These are phyloP conservation scores for Metschnikowia dekortorum DNA, from an alignment of 805 yeast species.

Conservation along the genomic window DNA sequence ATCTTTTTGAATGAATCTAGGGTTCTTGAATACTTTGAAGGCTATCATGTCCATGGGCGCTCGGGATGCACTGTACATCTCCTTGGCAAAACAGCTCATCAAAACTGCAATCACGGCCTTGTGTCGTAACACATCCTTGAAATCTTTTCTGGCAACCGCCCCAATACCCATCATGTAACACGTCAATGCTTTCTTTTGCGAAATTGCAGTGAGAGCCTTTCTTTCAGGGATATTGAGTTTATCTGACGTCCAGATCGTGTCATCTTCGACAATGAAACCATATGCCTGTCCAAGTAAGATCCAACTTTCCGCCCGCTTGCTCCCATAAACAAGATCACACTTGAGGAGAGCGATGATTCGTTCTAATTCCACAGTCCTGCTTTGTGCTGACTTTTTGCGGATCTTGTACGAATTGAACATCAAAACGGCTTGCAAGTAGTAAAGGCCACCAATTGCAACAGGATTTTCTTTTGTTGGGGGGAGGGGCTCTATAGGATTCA, in stretches of 20 bases:
- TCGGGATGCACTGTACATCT: conserved; percentile 54
- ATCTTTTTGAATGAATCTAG: conserved; percentile 27
- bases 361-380: conserved; percentile 77
- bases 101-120: conserved; percentile 39
- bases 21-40: conserved; percentile 39
- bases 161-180: conserved; percentile 74
- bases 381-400: conserved; percentile 73
- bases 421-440: conserved; percentile 63
- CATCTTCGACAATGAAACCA: conserved; percentile 79
- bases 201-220: conserved; percentile 53
- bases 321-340: conserved; percentile 62
- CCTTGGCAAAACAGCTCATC: conserved; percentile 54
- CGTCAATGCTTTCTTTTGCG: conserved; percentile 65
- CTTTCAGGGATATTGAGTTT: conserved; percentile 61
- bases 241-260: conserved; percentile 88
- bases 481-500: conserved; percentile 26
- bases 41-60: conserved; percentile 64
- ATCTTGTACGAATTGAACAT: conserved; percentile 64
- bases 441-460: conserved; percentile 51
- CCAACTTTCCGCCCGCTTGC: conserved; percentile 82
- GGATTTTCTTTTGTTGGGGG: conserved; percentile 21
- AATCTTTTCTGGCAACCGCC: conserved; percentile 14
- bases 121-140: conserved; percentile 7
- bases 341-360: conserved; percentile 62
- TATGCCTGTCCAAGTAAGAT: conserved; percentile 73